Evolutionary conservation across 2,329 filamentous ascomycete genomes (phyloP), one percentile per base, ranked within the genome.

Genomic region (Fusarium camptoceras): DNA sequence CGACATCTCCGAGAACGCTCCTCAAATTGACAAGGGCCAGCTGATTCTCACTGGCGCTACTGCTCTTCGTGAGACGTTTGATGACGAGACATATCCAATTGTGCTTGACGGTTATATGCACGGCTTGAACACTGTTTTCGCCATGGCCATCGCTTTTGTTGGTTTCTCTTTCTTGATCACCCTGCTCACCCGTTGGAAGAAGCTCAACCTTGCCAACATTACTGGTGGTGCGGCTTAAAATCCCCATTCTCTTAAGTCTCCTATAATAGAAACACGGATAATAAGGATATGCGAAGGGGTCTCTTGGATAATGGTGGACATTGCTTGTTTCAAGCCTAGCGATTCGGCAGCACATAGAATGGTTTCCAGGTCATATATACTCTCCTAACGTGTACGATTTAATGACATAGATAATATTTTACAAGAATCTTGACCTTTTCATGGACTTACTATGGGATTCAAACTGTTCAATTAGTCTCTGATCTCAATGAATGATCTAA

Each of bases 51-150:
- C 82, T 0, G 84, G 84, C 18, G 84, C 85, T 5, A 91, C 89
- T 0, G 84, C 87, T 68, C 81, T 93, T 39, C 85, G 88, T 69
- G 63, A 75, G 8, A 79, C 78, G 3, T 87, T 92, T 67, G 74
- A 83, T 0, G 59, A 73, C 0, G 75, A 85, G n/a, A 83, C 82
- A 60, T 80, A 91, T 4, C 74, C 79, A 1, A 80, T 82, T 0
- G 88, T 92, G 42, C 81, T 91, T 27, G 68, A 77, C 1, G 88
- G 87, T 0, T 93, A 93, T 79, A 91, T 87, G 71, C 79, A 86
- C 55, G 87, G 87, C 0, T 87, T 91, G 71, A 89, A 90, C 74
- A 88, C 91, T 10, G 83, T 85, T 7, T 86, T 89, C 41, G 90
- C 88, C 12, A 82, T 90, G 68, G 83, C 84, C 16, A 82, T 85